Evolutionary conservation across 1,139 yeast genomes (phyloP), one percentile per base, ranked within the genome.

Genomic region (Ogataea hybrid): DNA sequence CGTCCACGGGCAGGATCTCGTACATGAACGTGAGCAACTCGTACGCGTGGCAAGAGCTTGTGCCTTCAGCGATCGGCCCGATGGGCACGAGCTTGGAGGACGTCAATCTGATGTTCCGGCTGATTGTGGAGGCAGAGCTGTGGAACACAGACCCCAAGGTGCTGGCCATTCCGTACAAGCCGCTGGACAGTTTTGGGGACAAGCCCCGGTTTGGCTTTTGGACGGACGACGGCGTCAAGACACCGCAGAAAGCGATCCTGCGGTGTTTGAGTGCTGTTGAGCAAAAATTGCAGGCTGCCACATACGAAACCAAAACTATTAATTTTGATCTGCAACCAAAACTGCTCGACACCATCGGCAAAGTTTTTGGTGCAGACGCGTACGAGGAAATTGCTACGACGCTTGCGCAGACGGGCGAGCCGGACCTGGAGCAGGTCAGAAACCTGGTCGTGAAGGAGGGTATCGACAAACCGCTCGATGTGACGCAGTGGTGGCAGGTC

Each of bases 31-130:
- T 69, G 15, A 66, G 77, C 33, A 75, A 83, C 27, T 77, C 86
- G 1, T 70, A 73, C 57, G 70, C 73, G 3, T 80, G 83, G 34
- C 80, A 79, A 51, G 79, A 75, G 40, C 67, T 76, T 33, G 68
- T 77, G 25, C 74, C 74, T 3, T 73, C 80, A 3, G 81, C 75
- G 11, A 69, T 75, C 49, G 79, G 83, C 2, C 84, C 84, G 18
- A 66, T 78, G 69, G 68, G 80, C 23, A 61, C 81, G 49, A 64
- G 79, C 8, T 62, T 87, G 23, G 79, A 73, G 10, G 95, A 86
- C 57, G 63, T 87, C 50, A 76, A 77, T 23, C 75, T 74, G 48
- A 77, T 84, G 64, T 72, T 82, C 69, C 76, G 76, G 48, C 50
- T 65, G 11, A 68, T 79, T 44, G 65, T 82, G 35, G 70, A 74